Evolutionary conservation across 306 rosid species (phyloP).

Genomic region (Gastrolobium villosum): DNA sequence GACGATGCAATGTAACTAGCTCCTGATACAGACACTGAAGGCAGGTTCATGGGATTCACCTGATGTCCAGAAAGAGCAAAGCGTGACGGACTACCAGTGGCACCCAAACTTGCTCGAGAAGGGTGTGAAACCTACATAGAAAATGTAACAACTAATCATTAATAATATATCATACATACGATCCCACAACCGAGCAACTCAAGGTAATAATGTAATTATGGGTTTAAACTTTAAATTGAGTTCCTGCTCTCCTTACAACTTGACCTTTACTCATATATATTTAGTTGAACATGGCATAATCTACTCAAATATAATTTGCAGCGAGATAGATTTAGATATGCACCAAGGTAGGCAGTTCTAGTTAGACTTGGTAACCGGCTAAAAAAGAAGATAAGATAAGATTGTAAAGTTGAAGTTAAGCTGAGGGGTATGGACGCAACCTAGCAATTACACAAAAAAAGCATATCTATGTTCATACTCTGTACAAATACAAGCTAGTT

Average conservation of each 20-base stretch:
- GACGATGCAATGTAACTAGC: constrained; percentile 85
- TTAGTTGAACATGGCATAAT: constrained; percentile 34
- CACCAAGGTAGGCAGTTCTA: neutral
- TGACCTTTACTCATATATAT: constrained; percentile 16
- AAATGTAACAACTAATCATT: constrained; percentile 31
- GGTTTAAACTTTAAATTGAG: constrained; percentile 11
- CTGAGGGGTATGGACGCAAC: constrained; percentile 24
- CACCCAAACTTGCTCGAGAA: constrained; percentile 66
- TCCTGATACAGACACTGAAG: constrained; percentile 78
- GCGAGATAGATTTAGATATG: neutral
- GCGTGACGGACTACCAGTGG: constrained; percentile 79
- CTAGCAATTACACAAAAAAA: constrained; percentile 21
- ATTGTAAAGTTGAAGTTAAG: neutral
- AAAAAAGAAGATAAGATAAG: neutral
- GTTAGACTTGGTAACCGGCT: neutral
- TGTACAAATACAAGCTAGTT: constrained; percentile 23
- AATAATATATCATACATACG: neutral
- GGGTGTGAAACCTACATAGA: constrained; percentile 77
- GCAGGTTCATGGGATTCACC: constrained; percentile 68
- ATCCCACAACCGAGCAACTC: neutral
- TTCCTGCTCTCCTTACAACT: neutral
- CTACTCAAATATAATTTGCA: neutral
- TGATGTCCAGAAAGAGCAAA: constrained; percentile 72
- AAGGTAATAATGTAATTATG: constrained; percentile 5
- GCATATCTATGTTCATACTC: constrained; percentile 11